Conservation (phyloP, 805 yeast species). For the Wickerhamomyces pijperi region DNA sequence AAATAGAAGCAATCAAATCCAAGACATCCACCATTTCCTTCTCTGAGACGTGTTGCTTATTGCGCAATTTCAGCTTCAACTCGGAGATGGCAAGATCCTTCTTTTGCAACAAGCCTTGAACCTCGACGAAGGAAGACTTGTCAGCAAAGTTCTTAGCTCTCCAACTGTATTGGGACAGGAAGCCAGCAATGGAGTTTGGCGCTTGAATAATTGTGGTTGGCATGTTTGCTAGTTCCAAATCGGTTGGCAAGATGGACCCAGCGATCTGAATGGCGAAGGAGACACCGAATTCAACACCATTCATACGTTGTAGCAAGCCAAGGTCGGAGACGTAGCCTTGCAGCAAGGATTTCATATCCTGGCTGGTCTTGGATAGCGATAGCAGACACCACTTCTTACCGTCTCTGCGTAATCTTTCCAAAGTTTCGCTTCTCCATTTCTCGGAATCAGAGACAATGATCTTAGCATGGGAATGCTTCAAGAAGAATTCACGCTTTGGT, state of each 20-base stretch:
- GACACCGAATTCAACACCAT: conserved; percentile 61
- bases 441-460: conserved; percentile 60
- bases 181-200: conserved; percentile 55
- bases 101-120: conserved; percentile 8
- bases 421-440: conserved; percentile 61
- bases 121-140: conserved; percentile 16
- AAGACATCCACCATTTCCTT: conserved; percentile 29
- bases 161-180: conserved; percentile 72
- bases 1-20: conserved; percentile 31
- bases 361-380: conserved; percentile 46
- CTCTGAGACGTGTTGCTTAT: conserved; percentile 15
- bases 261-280: conserved; percentile 89
- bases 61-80: conserved; percentile 9
- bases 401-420: conserved; percentile 43
- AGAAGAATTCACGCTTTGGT: conserved; percentile 59
- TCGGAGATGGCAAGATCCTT: conserved; percentile 15
- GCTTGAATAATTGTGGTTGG: conserved; percentile 24
- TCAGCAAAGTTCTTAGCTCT: conserved; percentile 31
- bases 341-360: conserved; percentile 69
- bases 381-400: conserved; percentile 60
- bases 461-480: conserved; percentile 29
- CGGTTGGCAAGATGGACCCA: conserved; percentile 54
- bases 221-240: conserved; percentile 50
- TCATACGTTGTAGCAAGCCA: conserved; percentile 23
- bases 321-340: conserved; percentile 60